Evolutionary conservation across 169 alveolate genomes (phyloP), one percentile per base, ranked within the genome.

Genomic region (Cryptosporidium xiaoi): DNA sequence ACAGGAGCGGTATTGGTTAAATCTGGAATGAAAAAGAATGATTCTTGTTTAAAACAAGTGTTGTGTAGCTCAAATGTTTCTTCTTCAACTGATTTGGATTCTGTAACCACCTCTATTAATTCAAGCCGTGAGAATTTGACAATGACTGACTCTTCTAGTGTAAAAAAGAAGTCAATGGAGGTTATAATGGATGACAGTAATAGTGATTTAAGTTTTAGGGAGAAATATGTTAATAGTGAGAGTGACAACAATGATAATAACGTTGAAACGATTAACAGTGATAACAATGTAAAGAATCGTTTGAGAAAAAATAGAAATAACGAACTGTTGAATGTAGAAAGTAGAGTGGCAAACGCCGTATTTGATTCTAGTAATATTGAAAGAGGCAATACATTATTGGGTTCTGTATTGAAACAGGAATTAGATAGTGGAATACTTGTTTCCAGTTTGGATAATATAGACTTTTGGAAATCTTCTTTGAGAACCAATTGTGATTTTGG

Each of bases 11-110:
- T 40, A 3, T 6, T 40, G 48, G 48, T 40, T 40, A 40, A 8
- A 0, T 40, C 48, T 40, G 4, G 48, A 6, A 40, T 40, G 48
- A 40, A 40, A 40, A 40, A 40, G 48, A 40, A 8, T 40, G 48
- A 40, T 40, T 40, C 4, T 40, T 40, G 48, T 40, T 40, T 40
- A 8, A 40, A 40, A 8, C 48, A 40, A 40, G 48, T 56, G n/a
- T 51, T 40, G 1, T 62, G 56, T n/a, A 15, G 16, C 18, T 24
- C 55, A 24, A 77, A 77, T 10, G 69, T 56, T 6, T 77, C 64
- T 27, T 77, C 87, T n/a, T 77, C 87, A 18, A 77, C 87, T 3
- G 87, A 77, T 60, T 53, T 62, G 44, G 87, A 77, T 10, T 77
- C 87, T 58, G 60, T 56, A 3, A 46, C 71, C 3, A 77, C 87